These are phyloP conservation scores for Lasiosphaeriaceae sp. DNA, from an alignment of 495 filamentous ascomycete genomes.

Conservation along the genomic window DNA sequence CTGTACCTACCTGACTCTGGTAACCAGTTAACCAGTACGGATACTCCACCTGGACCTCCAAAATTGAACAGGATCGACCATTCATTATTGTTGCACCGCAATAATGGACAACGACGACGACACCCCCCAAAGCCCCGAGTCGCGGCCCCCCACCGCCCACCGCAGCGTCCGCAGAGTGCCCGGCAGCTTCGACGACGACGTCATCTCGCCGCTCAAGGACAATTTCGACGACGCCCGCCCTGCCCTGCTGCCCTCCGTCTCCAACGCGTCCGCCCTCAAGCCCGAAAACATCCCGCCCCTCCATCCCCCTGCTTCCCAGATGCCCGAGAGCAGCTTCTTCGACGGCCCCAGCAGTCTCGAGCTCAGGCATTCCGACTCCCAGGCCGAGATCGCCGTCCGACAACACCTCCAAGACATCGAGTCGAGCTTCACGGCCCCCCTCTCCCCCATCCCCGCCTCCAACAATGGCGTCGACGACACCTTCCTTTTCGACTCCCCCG, in stretches of 20 bases:
- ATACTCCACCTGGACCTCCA: neutral
- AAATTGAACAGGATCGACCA: neutral
- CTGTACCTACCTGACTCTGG: too few relatives aligned
- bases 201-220: slow-evolving; percentile 7
- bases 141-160: slow-evolving; percentile 22
- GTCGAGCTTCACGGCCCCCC: slow-evolving; percentile 70
- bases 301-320: slow-evolving; percentile 14
- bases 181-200: neutral
- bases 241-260: slow-evolving; percentile 2
- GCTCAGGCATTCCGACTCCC: slow-evolving; percentile 34
- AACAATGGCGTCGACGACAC: slow-evolving; percentile 57
- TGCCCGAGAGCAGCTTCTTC: slow-evolving; percentile 39
- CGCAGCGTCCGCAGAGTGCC: neutral
- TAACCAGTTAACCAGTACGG: too few relatives aligned
- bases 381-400: slow-evolving; percentile 43
- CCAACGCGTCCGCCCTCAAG: slow-evolving; percentile 10
- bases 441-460: slow-evolving; percentile 43
- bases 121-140: slow-evolving; percentile 11
- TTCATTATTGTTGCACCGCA: too few relatives aligned
- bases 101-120: slow-evolving; percentile 23
- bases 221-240: slow-evolving; percentile 14
- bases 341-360: slow-evolving; percentile 40
- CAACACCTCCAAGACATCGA: slow-evolving; percentile 78
- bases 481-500: slow-evolving; percentile 54
- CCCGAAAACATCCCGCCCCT: slow-evolving; percentile 27